Evolutionary conservation across 345 rosid species (phyloP).

Genomic region (Moringa oleifera): DNA sequence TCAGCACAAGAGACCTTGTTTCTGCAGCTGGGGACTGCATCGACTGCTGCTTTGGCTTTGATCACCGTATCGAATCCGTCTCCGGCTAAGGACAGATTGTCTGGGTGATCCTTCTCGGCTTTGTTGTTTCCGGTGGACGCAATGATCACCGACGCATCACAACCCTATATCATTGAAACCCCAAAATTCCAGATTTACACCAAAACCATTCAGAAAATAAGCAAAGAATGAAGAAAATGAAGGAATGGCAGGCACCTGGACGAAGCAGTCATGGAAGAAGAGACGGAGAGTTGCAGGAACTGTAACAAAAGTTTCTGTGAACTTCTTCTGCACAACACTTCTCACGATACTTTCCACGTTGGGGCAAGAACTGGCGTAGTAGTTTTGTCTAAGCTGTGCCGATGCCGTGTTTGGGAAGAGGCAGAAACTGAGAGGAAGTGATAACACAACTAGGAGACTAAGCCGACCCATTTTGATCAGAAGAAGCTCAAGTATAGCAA

Average conservation of each 20-base stretch:
- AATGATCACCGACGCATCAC: constrained; percentile 73
- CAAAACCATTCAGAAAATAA: background rate
- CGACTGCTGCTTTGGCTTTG: constrained; percentile 70
- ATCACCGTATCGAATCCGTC: constrained; percentile 87
- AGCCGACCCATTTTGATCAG: constrained; percentile 20
- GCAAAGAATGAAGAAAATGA: background rate
- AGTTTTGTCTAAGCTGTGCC: constrained; percentile 56
- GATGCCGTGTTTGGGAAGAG: constrained; percentile 35
- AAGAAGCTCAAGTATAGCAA: background rate
- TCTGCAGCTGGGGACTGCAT: constrained; percentile 41
- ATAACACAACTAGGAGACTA: constrained; percentile 21
- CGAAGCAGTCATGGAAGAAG: constrained; percentile 87
- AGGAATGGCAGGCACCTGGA: constrained; percentile 34
- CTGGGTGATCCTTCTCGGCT: constrained; percentile 86
- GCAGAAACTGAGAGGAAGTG: constrained; percentile 35
- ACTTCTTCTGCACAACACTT: constrained; percentile 37
- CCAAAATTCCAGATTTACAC: too few relatives aligned
- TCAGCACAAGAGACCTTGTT: constrained; percentile 84
- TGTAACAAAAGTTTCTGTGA: constrained; percentile 60
- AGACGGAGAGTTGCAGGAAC: constrained; percentile 80
- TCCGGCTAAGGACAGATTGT: constrained; percentile 74
- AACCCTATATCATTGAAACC: too few relatives aligned
- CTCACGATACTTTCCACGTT: constrained; percentile 60
- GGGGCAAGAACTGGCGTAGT: constrained; percentile 56
- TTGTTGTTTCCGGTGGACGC: constrained; percentile 42